Conservation (phyloP, 148 eudicot species). For the Rheum nobile region DNA sequence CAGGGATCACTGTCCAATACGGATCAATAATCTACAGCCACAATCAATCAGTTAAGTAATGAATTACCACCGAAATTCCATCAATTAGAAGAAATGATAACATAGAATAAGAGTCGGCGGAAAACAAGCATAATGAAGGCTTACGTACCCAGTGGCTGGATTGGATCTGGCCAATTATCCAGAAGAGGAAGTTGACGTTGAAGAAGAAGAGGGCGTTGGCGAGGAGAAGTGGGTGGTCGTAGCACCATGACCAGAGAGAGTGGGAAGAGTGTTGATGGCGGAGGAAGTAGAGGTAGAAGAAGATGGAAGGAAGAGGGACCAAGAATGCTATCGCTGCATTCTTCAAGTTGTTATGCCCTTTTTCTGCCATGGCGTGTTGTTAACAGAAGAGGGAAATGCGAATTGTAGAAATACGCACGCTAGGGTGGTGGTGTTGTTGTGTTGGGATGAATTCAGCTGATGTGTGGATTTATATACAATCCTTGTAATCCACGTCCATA, state of each 20-base stretch:
- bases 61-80: background rate
- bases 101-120: background rate
- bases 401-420: too few relatives aligned
- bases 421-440: too few relatives aligned
- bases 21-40: slow-evolving; percentile 73
- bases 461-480: background rate
- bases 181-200: slow-evolving; percentile 65
- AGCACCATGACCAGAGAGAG: slow-evolving; percentile 60
- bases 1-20: slow-evolving; percentile 85
- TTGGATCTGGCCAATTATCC: slow-evolving; percentile 67
- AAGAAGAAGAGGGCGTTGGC: slow-evolving; percentile 61
- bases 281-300: slow-evolving; percentile 59
- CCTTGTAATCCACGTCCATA: background rate
- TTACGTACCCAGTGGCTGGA: slow-evolving; percentile 85
- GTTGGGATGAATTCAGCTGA: too few relatives aligned
- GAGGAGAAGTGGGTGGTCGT: slow-evolving; percentile 58
- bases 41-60: background rate
- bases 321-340: slow-evolving; percentile 46
- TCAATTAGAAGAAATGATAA: background rate
- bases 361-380: background rate
- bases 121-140: background rate
- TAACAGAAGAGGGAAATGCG: too few relatives aligned
- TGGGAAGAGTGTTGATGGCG: slow-evolving; percentile 16
- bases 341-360: slow-evolving; percentile 24
- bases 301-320: slow-evolving; percentile 68